Base-by-base conservation (phyloP, 306 rosid genomes). In the Prunus mume region DNA sequence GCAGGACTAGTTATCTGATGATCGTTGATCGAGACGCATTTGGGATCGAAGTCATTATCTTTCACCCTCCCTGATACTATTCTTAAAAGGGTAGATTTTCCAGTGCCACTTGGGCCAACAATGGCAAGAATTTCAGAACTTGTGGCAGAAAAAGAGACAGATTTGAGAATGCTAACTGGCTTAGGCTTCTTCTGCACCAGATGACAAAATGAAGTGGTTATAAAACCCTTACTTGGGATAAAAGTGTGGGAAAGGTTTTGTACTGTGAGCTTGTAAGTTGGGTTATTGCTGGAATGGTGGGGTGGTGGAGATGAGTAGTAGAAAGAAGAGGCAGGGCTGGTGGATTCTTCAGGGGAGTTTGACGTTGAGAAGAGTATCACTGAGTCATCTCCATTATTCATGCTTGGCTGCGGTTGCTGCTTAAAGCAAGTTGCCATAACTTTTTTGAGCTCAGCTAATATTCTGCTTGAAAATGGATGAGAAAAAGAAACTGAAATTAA, bases 41-140 rank as follows among this genome's bases (percentile, higher is more conserved):
- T 77, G 0, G 95, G 82, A 67, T 89, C 82, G 13, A 92, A 90
- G 4, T 89, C 80, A 57, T 54, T 78, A 3, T 79, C 83, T 45
- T 86, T 72, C 1, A 87, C 85, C 73, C 98, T 64, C 5, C 98
- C 95, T 0, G 97, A 82, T 4, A 91, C 74, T 62, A 92, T 78
- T 43, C 86, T 76, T 30, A 92, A 88, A 69, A 94, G 91, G 10
- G 96, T 90, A 22, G 98, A 92, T 75, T 94, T 94, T 8, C 98
- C 97, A 0, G 98, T 90, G 71, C 98, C 97, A 68, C 98, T 92
- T 10, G 97, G 96, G 32, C 98, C 98, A 77, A 90, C 95, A 46
- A 92, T 74, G 46, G 91, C 97, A 55, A 92, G 90, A 72, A 94
- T 84, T 85, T 91, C 90, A 38, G 91, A 84, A 47, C 87, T 89